Percentiles rank a stretch among this genome's conserved stretches.
phyloP scores from a whole-genome alignment of 2,329 filamentous ascomycete species.

The Leptographium procerum region DNA sequence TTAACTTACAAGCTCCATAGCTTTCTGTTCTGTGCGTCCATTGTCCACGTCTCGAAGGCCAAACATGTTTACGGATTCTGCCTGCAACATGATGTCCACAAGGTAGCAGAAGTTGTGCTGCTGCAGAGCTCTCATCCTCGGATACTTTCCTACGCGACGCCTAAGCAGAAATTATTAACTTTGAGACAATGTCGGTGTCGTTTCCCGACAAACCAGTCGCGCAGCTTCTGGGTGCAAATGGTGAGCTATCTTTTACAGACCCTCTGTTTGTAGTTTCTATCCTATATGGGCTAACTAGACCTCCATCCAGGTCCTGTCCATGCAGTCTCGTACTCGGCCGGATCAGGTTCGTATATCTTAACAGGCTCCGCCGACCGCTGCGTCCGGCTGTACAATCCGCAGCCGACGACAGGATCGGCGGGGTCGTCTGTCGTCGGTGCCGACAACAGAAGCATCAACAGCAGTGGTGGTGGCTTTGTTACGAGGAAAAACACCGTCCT shows the following conservation, averaged over 20 bases:
- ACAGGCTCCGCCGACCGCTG: slow-evolving; percentile 77
- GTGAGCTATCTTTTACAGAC: slow-evolving; percentile 26
- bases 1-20: background rate
- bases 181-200: slow-evolving; percentile 21
- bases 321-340: slow-evolving; percentile 60
- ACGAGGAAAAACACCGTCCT: slow-evolving; percentile 6
- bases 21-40: background rate
- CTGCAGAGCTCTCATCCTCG: background rate
- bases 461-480: slow-evolving; percentile 6
- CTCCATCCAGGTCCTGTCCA: slow-evolving; percentile 52
- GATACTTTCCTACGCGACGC: background rate
- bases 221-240: slow-evolving; percentile 47
- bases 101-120: background rate
- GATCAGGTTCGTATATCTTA: slow-evolving; percentile 65
- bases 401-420: slow-evolving; percentile 27
- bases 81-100: background rate
- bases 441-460: background rate
- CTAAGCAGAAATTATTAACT: background rate
- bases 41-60: background rate
- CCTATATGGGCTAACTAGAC: background rate
- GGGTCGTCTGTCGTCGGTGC: background rate
- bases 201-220: slow-evolving; percentile 39
- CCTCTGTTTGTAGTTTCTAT: too few relatives aligned
- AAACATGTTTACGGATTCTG: background rate
- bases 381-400: slow-evolving; percentile 77